Percentiles rank a stretch among this genome's conserved stretches.
These are phyloP conservation scores for Senna tora DNA, from an alignment of 306 rosid species.

Conservation along the genomic window DNA sequence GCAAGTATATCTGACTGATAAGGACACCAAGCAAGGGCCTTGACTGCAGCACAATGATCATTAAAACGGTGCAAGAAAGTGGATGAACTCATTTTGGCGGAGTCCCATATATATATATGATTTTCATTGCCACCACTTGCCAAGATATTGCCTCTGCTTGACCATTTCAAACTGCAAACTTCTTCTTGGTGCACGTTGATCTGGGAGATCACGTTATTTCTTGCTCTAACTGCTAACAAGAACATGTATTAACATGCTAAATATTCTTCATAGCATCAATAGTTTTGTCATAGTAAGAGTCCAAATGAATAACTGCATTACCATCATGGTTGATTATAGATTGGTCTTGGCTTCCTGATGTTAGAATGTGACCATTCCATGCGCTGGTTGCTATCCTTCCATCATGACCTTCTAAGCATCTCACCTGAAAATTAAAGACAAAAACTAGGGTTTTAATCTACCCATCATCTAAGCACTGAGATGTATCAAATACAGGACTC, in stretches of 20 bases:
- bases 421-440: conserved; percentile 48
- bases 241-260: conserved; percentile 14
- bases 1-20: conserved; percentile 65
- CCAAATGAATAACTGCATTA: conserved; percentile 18
- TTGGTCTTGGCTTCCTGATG: conserved; percentile 82
- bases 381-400: conserved; percentile 56
- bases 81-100: conserved; percentile 63
- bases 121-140: conserved; percentile 92
- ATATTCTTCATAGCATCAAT: conserved; percentile 3
- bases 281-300: neutral
- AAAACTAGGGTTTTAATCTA: neutral
- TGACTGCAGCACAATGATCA: conserved; percentile 73
- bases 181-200: conserved; percentile 59
- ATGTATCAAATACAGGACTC: no score
- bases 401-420: conserved; percentile 57
- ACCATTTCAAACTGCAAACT: conserved; percentile 83
- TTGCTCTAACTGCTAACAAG: conserved; percentile 58
- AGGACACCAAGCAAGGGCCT: conserved; percentile 90
- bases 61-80: conserved; percentile 64
- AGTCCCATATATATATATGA: conserved; percentile 72
- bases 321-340: conserved; percentile 76
- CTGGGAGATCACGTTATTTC: conserved; percentile 44
- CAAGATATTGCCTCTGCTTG: conserved; percentile 63
- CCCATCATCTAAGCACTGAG: no score
- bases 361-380: conserved; percentile 71